A percentile compares a stretch with the other conserved stretches of the same genome.
Evolutionary conservation across 495 filamentous ascomycete species (phyloP).

Genomic region (Friedmanniomyces simplex): DNA sequence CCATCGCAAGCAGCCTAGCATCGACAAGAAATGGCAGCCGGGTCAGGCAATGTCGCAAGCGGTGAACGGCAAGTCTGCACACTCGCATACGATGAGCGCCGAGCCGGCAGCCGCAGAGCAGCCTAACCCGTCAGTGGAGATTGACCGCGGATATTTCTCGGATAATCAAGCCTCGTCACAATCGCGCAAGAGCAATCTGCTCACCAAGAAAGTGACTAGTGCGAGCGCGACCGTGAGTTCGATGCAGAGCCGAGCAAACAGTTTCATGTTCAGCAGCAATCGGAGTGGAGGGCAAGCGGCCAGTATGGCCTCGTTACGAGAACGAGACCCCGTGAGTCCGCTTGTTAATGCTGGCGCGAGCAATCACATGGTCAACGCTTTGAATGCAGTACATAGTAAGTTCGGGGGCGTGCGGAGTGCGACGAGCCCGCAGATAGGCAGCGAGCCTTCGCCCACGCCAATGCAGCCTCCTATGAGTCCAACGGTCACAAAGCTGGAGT

Average conservation of each 20-base stretch:
- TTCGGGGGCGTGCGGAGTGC: constrained; percentile 10
- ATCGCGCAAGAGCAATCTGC: constrained; percentile 1
- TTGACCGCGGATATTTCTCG: constrained; percentile 91
- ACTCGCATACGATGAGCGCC: constrained; percentile 28
- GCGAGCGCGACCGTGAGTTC: constrained; percentile 13
- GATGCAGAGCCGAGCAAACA: constrained; percentile 25
- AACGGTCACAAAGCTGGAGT: constrained; percentile 56
- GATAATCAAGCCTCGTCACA: constrained; percentile 44
- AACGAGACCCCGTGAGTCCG: not conserved
- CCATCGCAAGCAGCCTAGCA: constrained; percentile 76
- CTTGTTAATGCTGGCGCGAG: not conserved
- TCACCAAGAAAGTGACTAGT: constrained; percentile 2
- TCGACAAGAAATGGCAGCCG: constrained; percentile 85
- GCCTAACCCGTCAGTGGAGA: constrained; percentile 35
- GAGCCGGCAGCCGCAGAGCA: constrained; percentile 3
- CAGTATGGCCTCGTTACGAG: not conserved
- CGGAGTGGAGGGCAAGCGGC: constrained; percentile 7
- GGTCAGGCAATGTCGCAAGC: constrained; percentile 30
- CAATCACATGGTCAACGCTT: not conserved
- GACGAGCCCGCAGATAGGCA: constrained; percentile 7
- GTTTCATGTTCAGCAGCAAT: constrained; percentile 19
- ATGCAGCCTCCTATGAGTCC: constrained; percentile 3
- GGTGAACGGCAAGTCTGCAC: constrained; percentile 11
- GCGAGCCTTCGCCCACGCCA: not conserved
- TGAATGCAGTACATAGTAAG: constrained; percentile 7